Evolutionary conservation across 495 filamentous ascomycete genomes (phyloP).

Genomic region (Xylaria acuta): DNA sequence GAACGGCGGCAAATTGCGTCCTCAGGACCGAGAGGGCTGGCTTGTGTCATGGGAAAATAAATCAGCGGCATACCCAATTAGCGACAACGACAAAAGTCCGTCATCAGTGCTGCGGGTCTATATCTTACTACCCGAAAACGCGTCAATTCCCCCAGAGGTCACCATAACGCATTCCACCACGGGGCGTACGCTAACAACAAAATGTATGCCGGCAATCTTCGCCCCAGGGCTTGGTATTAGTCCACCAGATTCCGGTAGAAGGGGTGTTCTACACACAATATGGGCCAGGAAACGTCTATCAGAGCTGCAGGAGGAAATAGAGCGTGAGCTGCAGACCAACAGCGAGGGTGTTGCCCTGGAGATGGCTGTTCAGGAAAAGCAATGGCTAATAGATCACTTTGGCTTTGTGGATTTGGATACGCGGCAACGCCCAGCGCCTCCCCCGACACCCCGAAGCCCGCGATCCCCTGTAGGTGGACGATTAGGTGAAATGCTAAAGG

Average conservation of each 20-base stretch:
- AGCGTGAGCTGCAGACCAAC: constrained; percentile 65
- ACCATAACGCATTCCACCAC: constrained; percentile 62
- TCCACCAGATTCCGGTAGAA: constrained; percentile 69
- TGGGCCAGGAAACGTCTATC: constrained; percentile 81
- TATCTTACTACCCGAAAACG: constrained; percentile 72
- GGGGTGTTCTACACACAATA: constrained; percentile 80
- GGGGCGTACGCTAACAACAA: constrained; percentile 58
- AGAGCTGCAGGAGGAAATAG: constrained; percentile 75
- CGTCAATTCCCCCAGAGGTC: constrained; percentile 69
- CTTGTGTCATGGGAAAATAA: constrained; percentile 80
- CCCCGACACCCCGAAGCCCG: constrained; percentile 52
- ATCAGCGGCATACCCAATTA: constrained; percentile 66
- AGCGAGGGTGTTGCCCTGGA: constrained; percentile 77
- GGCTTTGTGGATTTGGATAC: constrained; percentile 55
- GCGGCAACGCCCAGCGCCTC: constrained; percentile 37
- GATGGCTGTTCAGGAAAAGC: constrained; percentile 80
- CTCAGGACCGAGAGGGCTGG: constrained; percentile 57
- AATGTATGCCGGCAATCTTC: constrained; percentile 82
- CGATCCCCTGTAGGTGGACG: constrained; percentile 68
- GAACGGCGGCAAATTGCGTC: constrained; percentile 33
- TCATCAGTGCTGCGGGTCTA: constrained; percentile 65
- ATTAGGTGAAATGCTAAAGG: constrained; percentile 76
- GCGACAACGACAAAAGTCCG: constrained; percentile 53
- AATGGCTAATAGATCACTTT: constrained; percentile 83
- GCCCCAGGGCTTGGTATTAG: constrained; percentile 71